Evolutionary conservation across 2,329 filamentous ascomycete species (phyloP).

Genomic region (Apiospora kogelbergensis): DNA sequence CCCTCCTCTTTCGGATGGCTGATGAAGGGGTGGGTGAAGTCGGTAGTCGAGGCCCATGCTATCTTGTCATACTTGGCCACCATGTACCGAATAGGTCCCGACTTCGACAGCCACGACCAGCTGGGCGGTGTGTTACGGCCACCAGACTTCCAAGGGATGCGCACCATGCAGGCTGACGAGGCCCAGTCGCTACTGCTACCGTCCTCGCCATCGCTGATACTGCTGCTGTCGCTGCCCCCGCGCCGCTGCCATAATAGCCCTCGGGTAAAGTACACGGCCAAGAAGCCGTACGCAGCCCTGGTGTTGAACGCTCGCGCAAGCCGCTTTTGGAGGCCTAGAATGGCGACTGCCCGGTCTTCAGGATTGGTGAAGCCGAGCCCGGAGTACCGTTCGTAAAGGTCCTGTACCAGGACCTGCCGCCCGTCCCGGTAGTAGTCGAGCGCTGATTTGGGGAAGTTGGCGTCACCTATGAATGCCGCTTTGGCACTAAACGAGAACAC

Average conservation of each 20-base stretch:
- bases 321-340: conserved; percentile 12
- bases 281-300: not conserved
- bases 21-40: not conserved
- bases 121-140: not conserved
- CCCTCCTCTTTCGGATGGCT: not conserved
- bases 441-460: conserved; percentile 11
- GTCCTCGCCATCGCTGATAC: too few relatives aligned
- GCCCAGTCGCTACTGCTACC: not conserved
- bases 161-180: not conserved
- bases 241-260: conserved; percentile 12
- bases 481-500: not conserved
- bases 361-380: conserved; percentile 8
- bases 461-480: conserved; percentile 12
- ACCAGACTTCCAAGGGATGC: not conserved
- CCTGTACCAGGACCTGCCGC: conserved; percentile 2
- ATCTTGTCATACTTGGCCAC: conserved; percentile 11
- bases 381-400: conserved; percentile 12
- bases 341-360: conserved; percentile 11
- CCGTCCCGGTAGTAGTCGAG: conserved; percentile 9
- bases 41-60: conserved; percentile 4
- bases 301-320: conserved; percentile 6
- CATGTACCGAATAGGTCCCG: conserved; percentile 16
- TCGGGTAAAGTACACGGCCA: conserved; percentile 2
- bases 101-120: conserved; percentile 17
- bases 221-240: too few relatives aligned